Evolutionary conservation across 2,329 filamentous ascomycete species (phyloP).

Genomic region (Byssothecium circinans): DNA sequence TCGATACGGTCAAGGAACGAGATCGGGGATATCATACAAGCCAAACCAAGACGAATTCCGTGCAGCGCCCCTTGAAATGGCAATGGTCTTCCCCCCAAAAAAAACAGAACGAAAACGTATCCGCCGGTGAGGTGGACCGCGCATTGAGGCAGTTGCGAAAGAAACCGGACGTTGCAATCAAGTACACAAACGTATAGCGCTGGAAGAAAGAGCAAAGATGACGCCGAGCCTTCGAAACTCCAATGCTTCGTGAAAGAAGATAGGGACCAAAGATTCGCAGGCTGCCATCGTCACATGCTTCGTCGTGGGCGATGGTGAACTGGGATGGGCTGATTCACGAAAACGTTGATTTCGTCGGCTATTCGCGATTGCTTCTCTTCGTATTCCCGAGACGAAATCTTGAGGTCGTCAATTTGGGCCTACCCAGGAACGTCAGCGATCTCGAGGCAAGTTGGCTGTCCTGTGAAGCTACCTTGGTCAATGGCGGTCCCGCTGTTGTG

Average conservation of each 20-base stretch:
- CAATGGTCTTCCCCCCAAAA: no score
- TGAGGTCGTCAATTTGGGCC: conserved; percentile 49
- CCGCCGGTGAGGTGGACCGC: neutral
- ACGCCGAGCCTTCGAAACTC: neutral
- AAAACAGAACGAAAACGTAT: neutral
- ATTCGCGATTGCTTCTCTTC: conserved; percentile 46
- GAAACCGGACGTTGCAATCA: neutral
- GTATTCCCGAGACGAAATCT: conserved; percentile 44
- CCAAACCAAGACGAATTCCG: neutral
- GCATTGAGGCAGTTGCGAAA: neutral
- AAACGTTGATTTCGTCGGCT: conserved; percentile 37
- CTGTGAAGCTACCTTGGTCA: conserved; percentile 42
- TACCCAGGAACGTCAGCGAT: conserved; percentile 20
- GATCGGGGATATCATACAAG: neutral
- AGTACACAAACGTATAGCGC: neutral
- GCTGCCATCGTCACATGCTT: conserved; percentile 18
- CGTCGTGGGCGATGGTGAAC: conserved; percentile 39
- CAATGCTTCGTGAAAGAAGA: neutral
- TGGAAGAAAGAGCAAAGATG: neutral
- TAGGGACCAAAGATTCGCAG: neutral
- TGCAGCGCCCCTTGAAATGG: neutral
- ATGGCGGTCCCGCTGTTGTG: conserved; percentile 43
- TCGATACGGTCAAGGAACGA: neutral
- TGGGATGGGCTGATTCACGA: conserved; percentile 45
- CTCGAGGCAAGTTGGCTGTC: neutral